Conservation (phyloP, 805 yeast genomes). For the Candida michaelii region DNA sequence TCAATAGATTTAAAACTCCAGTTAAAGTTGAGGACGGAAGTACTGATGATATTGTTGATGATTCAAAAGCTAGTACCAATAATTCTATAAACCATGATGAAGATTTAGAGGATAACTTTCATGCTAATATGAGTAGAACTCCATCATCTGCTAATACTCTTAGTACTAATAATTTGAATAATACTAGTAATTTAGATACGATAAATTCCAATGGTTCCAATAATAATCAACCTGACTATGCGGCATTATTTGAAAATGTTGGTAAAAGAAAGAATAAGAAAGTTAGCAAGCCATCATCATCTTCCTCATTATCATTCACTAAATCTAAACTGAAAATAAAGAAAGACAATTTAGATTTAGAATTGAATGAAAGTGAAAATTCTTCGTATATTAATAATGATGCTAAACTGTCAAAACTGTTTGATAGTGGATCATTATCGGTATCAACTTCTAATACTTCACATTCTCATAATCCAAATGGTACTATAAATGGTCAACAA, state of each 20-base stretch:
- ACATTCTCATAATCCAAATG: conserved; percentile 7
- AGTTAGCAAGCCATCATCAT: conserved; percentile 16
- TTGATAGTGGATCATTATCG: conserved; percentile 12
- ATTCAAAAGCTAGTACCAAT: conserved; percentile 12
- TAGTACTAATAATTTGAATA: conserved; percentile 10
- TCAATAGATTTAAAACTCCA: conserved; percentile 38
- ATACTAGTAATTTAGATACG: conserved; percentile 14
- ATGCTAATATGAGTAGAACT: conserved; percentile 20
- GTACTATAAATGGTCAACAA: neutral
- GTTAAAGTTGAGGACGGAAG: neutral
- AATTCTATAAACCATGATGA: conserved; percentile 10
- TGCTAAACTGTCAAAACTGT: conserved; percentile 17
- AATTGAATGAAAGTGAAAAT: conserved; percentile 8
- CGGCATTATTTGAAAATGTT: conserved; percentile 43
- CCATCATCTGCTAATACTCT: conserved; percentile 23
- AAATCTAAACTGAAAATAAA: conserved; percentile 23
- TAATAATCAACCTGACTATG: conserved; percentile 39
- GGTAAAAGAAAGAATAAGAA: conserved; percentile 39
- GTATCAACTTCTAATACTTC: conserved; percentile 14
- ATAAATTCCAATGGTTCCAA: conserved; percentile 19
- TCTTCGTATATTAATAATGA: conserved; percentile 6
- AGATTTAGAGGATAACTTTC: conserved; percentile 6
- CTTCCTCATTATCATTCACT: conserved; percentile 7
- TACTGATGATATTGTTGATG: conserved; percentile 6
- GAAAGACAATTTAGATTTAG: conserved; percentile 9